Percentiles rank a stretch among this genome's conserved stretches.
Evolutionary conservation across 177 flowering plant genomes (phyloP).

Genomic region (Telopea speciosissima): DNA sequence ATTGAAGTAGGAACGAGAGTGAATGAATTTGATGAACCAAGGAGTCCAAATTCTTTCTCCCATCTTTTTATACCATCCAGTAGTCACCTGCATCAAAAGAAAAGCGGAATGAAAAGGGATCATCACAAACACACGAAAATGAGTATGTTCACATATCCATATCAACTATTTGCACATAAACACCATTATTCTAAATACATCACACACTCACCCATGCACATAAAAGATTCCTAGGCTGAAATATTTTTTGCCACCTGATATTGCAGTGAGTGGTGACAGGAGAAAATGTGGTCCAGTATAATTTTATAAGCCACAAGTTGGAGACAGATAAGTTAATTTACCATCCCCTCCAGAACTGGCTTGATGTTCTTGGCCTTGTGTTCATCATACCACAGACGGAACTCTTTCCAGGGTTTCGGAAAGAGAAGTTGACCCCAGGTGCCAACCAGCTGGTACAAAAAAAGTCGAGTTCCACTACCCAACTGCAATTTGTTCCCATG

Average conservation of each 20-base stretch:
- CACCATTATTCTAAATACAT: background rate
- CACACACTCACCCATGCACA: background rate
- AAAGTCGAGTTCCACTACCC: conserved; percentile 48
- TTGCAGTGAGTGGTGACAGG: background rate
- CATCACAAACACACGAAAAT: background rate
- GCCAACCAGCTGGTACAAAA: conserved; percentile 93
- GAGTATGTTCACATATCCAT: background rate
- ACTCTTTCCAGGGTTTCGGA: conserved; percentile 96
- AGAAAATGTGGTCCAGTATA: too few species aligned
- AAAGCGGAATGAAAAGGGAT: background rate
- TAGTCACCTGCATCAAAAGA: conserved; percentile 58
- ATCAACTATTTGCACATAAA: background rate
- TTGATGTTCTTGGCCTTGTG: conserved; percentile 78
- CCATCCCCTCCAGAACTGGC: conserved; percentile 91
- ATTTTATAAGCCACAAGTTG: too few species aligned
- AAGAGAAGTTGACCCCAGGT: conserved; percentile 99
- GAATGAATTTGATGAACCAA: conserved; percentile 94
- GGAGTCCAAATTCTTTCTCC: conserved; percentile 99
- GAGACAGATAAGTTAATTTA: conserved; percentile 21
- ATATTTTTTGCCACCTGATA: background rate
- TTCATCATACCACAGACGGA: conserved; percentile 82
- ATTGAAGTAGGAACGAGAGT: conserved; percentile 78
- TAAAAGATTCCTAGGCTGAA: background rate
- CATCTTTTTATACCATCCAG: conserved; percentile 92
- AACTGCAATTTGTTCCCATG: conserved; percentile 87